Percentiles rank a stretch among this genome's conserved stretches.
Evolutionary conservation across 495 filamentous ascomycete species (phyloP).

Genomic region (Diplogelasinospora grovesii): DNA sequence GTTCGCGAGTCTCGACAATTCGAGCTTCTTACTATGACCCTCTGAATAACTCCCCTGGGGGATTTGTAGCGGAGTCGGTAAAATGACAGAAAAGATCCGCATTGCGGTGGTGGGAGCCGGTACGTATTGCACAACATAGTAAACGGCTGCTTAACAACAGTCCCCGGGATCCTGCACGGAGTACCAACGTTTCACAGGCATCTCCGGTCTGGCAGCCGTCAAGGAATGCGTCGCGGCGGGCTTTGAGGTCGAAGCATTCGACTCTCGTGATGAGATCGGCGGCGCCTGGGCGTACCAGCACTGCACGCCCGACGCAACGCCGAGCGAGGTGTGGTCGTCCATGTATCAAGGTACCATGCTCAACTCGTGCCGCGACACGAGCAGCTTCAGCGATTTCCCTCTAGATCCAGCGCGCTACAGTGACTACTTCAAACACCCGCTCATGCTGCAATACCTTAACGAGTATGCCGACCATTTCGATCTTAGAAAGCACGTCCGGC

Average conservation of each 20-base stretch:
- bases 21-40: too few relatives aligned
- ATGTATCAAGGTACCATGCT: constrained; percentile 17
- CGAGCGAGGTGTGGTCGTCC: constrained; percentile 13
- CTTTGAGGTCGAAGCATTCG: constrained; percentile 20
- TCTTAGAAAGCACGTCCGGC: constrained; percentile 14
- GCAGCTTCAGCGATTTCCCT: constrained; percentile 30
- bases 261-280: constrained; percentile 21
- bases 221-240: constrained; percentile 27
- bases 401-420: constrained; percentile 24
- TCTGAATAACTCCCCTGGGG: too few relatives aligned
- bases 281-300: constrained; percentile 20
- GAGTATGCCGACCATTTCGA: constrained; percentile 27
- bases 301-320: background rate
- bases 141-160: too few relatives aligned
- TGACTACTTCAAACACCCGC: constrained; percentile 14
- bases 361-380: constrained; percentile 22
- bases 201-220: constrained; percentile 19
- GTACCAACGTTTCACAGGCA: constrained; percentile 5
- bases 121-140: background rate
- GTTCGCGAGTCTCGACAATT: too few relatives aligned
- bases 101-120: too few relatives aligned
- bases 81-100: too few relatives aligned
- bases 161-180: too few relatives aligned
- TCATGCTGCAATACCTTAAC: constrained; percentile 20
- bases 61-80: too few relatives aligned